A percentile compares a stretch with the other conserved stretches of the same genome.
Conservation (phyloP, 257 asterid species). For the Capsicum rhomboideum region DNA sequence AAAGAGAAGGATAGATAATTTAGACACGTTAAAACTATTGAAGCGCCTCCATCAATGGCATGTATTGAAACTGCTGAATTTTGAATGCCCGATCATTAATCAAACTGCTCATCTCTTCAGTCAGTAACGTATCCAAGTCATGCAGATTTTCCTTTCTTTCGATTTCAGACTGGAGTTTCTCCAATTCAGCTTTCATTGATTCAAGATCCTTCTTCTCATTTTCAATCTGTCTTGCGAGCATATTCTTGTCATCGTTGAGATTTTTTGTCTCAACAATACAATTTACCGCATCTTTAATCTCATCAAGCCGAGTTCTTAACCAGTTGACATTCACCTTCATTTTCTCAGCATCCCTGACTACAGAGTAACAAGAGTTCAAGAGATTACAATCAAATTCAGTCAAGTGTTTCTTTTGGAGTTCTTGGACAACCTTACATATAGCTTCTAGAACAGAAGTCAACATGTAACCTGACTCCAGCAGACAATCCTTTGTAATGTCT, state of each 20-base stretch:
- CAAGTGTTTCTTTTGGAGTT: conserved; percentile 13
- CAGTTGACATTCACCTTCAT: conserved; percentile 7
- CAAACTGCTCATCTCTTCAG: not conserved
- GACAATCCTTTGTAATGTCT: not conserved
- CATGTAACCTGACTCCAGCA: too few relatives aligned
- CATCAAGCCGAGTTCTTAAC: too few relatives aligned
- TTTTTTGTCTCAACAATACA: not conserved
- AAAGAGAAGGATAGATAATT: too few relatives aligned
- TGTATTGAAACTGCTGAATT: too few relatives aligned
- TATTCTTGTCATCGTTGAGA: conserved; percentile 8
- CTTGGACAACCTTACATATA: conserved; percentile 24
- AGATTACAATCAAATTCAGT: conserved; percentile 1
- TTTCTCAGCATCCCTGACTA: conserved; percentile 12
- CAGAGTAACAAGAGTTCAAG: conserved; percentile 1
- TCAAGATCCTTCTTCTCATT: conserved; percentile 2
- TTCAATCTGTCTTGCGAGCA: not conserved
- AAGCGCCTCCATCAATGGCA: too few relatives aligned
- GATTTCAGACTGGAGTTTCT: conserved; percentile 14
- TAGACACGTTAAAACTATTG: too few relatives aligned
- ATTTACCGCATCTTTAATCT: not conserved
- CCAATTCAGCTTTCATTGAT: conserved; percentile 1
- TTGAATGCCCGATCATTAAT: not conserved
- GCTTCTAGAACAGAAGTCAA: not conserved
- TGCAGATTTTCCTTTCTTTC: conserved; percentile 1
- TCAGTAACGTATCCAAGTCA: not conserved